Percentiles rank a stretch among this genome's conserved stretches.
Evolutionary conservation across 345 rosid species (phyloP).

Genomic region (Sisymbrium irio): DNA sequence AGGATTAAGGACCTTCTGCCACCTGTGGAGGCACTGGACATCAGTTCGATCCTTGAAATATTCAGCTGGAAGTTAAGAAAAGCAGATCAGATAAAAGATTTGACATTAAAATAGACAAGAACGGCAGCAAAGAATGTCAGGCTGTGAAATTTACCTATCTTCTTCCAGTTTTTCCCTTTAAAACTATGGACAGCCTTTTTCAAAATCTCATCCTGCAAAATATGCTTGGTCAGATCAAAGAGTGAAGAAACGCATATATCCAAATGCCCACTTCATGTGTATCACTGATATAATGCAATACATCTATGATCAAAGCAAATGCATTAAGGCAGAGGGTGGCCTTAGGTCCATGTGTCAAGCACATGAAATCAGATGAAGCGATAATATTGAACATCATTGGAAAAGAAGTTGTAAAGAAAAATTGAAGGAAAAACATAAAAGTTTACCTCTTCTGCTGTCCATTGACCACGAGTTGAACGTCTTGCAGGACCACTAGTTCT

Average conservation of each 20-base stretch:
- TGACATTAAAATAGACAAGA: conserved; percentile 4
- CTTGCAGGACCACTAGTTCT: conserved; percentile 96
- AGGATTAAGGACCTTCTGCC: conserved; percentile 99
- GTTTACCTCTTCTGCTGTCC: conserved; percentile 98
- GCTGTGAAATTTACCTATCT: conserved; percentile 58
- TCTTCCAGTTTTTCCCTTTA: conserved; percentile 99
- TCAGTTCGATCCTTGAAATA: conserved; percentile 99
- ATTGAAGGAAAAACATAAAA: conserved; percentile 15
- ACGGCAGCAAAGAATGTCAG: not conserved
- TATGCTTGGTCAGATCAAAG: not conserved
- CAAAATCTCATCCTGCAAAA: conserved; percentile 84
- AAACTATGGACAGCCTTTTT: conserved; percentile 87
- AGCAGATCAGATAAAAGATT: not conserved
- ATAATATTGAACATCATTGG: not conserved
- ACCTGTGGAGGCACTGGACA: conserved; percentile 99
- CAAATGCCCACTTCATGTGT: not conserved
- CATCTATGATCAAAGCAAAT: not conserved
- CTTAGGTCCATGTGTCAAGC: not conserved
- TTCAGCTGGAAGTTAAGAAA: conserved; percentile 60
- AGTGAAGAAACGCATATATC: not conserved
- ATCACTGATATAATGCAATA: not conserved
- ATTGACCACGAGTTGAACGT: conserved; percentile 96
- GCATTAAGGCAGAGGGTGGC: not conserved
- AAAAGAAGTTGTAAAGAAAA: not conserved
- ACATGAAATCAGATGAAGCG: not conserved